Conservation (phyloP, 345 rosid species). For the Orychophragmus violaceus region DNA sequence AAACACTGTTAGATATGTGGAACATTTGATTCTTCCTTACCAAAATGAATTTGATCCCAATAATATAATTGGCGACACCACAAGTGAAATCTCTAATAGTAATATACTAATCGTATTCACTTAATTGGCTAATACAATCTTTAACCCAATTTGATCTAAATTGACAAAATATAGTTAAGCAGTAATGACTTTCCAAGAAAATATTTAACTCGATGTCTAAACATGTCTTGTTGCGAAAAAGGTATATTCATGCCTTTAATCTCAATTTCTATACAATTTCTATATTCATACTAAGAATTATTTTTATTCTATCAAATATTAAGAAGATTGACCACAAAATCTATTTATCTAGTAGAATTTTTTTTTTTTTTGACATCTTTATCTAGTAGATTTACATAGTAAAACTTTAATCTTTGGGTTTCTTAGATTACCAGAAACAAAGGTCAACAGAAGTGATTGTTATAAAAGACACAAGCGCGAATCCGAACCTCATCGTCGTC, state of each 20-base stretch:
- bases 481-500: conserved; percentile 44
- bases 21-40: neutral
- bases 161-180: neutral
- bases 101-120: too few species aligned
- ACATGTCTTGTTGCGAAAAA: too few species aligned
- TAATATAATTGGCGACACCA: neutral
- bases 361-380: too few species aligned
- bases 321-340: neutral
- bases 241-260: too few species aligned
- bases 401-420: neutral
- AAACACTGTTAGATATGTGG: neutral
- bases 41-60: neutral
- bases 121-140: neutral
- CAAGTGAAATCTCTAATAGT: neutral
- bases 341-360: too few species aligned
- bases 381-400: neutral
- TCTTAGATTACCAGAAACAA: conserved; percentile 27
- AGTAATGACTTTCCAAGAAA: neutral
- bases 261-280: neutral
- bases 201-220: neutral
- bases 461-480: conserved; percentile 32
- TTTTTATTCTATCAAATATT: neutral
- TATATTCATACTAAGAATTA: too few species aligned
- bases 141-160: neutral
- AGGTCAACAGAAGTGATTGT: conserved; percentile 49